These are phyloP conservation scores for Aspergillus pseudoterreus DNA, from an alignment of 2,329 filamentous ascomycete genomes.

Conservation along the genomic window DNA sequence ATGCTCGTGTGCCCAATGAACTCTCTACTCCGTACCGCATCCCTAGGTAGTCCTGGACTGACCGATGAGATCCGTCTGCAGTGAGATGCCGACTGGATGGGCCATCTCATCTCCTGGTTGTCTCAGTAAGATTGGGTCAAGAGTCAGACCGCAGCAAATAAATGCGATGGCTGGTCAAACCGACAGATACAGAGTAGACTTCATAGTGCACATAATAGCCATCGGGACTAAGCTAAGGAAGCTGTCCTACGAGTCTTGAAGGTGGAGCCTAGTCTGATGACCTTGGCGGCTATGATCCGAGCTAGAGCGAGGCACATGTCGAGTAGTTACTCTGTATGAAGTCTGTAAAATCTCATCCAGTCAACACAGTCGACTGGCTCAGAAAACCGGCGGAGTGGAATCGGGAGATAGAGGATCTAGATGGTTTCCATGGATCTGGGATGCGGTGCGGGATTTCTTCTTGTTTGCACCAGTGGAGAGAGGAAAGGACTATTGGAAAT, in stretches of 20 bases:
- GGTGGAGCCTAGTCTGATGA: neutral
- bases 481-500: neutral
- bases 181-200: neutral
- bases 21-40: neutral
- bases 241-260: too few relatives aligned
- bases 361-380: too few relatives aligned
- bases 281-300: slow-evolving; percentile 12
- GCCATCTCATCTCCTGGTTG: too few relatives aligned
- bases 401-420: too few relatives aligned
- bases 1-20: slow-evolving; percentile 14
- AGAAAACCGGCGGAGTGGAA: too few relatives aligned
- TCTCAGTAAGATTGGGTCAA: too few relatives aligned
- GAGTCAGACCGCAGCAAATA: neutral
- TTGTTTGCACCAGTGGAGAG: neutral
- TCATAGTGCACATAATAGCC: too few relatives aligned
- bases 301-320: neutral
- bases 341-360: too few relatives aligned
- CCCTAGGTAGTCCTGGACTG: neutral
- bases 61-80: slow-evolving; percentile 7
- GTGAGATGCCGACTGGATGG: too few relatives aligned
- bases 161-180: neutral
- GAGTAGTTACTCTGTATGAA: neutral
- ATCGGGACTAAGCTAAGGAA: too few relatives aligned
- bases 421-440: too few relatives aligned
- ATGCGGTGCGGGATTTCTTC: neutral